Evolutionary conservation across 345 rosid genomes (phyloP), one percentile per base, ranked within the genome.

Genomic region (Gynandropsis gynandra): DNA sequence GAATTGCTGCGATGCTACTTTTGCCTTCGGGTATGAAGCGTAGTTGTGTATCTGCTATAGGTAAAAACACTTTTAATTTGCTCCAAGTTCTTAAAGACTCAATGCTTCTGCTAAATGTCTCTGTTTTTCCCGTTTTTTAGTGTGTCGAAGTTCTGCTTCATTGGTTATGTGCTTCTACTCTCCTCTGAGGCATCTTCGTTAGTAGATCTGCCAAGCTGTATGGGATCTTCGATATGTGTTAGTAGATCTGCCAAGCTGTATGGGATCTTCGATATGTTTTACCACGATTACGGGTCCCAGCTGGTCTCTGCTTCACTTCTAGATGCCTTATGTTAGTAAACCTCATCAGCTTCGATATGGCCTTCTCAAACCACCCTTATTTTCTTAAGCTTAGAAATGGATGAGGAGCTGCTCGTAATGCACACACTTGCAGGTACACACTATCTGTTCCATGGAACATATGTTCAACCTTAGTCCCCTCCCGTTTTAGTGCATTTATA

Each of bases 111-210:
- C 94, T 83, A 63, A 89, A 80, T 56, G 35, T 65, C 56, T 71
- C 35, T 81, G 73, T 41, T 76, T 77, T 67, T 82, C n/a, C 15
- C 51, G 74, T 74, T 73, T 66, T 80, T 27, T 24, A 35, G 75
- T 58, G 68, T 75, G 80, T 80, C 70, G 95, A 89, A 95, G 95
- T 89, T 71, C 47, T 63, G 43, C 62, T 50, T 63, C 50, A 63
- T 63, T 54, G 62, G 32, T 62, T 48, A 21, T 55, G 50, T 55
- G 48, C 68, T 54, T 40, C 60, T 56, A 37, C 63, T 36, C 63
- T 57, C 51, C 69, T 50, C 11, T 42, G 63, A 47, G 16, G 39
- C 46, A 34, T 55, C 62, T 12, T 50, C 9, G 19, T 49, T 63
- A 54, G 43, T 54, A 46, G 31, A 76, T 73, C 68, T 58, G 72